Evolutionary conservation across 2,329 filamentous ascomycete genomes (phyloP), one percentile per base, ranked within the genome.

Genomic region (Talaromyces sp.): DNA sequence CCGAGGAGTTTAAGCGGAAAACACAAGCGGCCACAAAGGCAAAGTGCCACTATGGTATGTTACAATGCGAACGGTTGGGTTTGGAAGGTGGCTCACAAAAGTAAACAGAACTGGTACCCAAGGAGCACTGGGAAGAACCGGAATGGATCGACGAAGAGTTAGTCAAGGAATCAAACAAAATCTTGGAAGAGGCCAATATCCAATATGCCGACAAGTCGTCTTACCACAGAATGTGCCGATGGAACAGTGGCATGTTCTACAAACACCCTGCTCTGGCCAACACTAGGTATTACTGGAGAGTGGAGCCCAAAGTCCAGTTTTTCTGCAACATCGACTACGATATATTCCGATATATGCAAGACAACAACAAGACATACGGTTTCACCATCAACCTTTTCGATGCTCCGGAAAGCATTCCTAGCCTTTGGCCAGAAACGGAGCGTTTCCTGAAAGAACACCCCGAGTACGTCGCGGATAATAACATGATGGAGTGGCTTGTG

Each of bases 291-390:
- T 99, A 99, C 82, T 99, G 95, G 95, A 90, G 95, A 61, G 95
- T 99, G 54, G 95, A 99, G 75, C 95, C 95, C 57, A 96, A 98
- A 66, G 95, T 99, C 50, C 92, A 97, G 77, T 99, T 98, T 83
- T 99, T 97, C 84, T 99, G 95, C 82, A 91, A 98, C 69, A 83
- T 99, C 64, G 95, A 99, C 78, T 99, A 99, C 78, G 95, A 99
- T 72, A 89, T 99, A 56, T 99, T 99, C 83, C 88, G 90, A 65
- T 99, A 91, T 80, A 97, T 99, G 95, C 86, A 91, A 69, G 95
- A 99, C 77, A 86, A 96, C 80, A 97, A 99, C 82, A 96, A 98
- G 79, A 98, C 93, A 4, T 99, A 99, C 76, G 95, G 95, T 65
- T 99, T 98, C 80, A 98, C 93, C 64, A 96, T 99, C 79, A 96